These are phyloP conservation scores for Pterocarpus santalinus DNA, from an alignment of 306 rosid species.

Conservation along the genomic window DNA sequence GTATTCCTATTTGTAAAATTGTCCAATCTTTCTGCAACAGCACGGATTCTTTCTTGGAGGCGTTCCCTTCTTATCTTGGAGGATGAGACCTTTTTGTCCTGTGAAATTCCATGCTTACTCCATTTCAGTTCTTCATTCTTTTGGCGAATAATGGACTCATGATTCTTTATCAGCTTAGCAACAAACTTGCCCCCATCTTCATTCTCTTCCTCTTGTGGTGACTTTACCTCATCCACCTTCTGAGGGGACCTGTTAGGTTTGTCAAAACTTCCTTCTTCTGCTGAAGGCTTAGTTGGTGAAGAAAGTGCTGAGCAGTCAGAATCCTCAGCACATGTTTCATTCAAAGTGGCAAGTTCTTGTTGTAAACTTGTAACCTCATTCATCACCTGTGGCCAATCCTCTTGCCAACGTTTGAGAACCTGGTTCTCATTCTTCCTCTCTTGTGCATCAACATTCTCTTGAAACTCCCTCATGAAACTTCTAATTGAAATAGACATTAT, in stretches of 20 bases:
- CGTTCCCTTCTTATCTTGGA: slow-evolving; percentile 54
- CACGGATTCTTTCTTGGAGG: slow-evolving; percentile 56
- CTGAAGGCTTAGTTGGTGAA: slow-evolving; percentile 45
- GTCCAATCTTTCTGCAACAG: slow-evolving; percentile 56
- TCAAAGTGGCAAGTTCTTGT: slow-evolving; percentile 56
- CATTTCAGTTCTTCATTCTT: slow-evolving; percentile 66
- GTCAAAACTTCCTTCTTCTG: slow-evolving; percentile 43
- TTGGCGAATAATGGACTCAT: slow-evolving; percentile 66
- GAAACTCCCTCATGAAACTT: slow-evolving; percentile 63
- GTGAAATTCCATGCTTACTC: slow-evolving; percentile 51
- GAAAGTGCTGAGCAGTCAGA: slow-evolving; percentile 40
- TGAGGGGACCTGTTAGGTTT: slow-evolving; percentile 17
- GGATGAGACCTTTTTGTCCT: slow-evolving; percentile 49
- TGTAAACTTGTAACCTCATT: slow-evolving; percentile 58
- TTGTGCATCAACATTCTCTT: slow-evolving; percentile 55
- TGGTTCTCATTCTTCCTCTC: slow-evolving; percentile 51
- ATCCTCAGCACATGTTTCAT: slow-evolving; percentile 44
- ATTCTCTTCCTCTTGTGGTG: slow-evolving; percentile 41
- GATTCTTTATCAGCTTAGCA: slow-evolving; percentile 76
- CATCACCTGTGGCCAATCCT: slow-evolving; percentile 67
- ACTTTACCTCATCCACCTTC: slow-evolving; percentile 42
- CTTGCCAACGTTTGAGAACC: slow-evolving; percentile 46
- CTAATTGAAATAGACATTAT: slow-evolving; percentile 54
- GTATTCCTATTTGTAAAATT: slow-evolving; percentile 54
- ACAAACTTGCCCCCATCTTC: slow-evolving; percentile 58